Percentiles rank a stretch among this genome's conserved stretches.
Conservation (phyloP, 495 filamentous ascomycete species). For the Lasiosphaeriaceae sp. region DNA sequence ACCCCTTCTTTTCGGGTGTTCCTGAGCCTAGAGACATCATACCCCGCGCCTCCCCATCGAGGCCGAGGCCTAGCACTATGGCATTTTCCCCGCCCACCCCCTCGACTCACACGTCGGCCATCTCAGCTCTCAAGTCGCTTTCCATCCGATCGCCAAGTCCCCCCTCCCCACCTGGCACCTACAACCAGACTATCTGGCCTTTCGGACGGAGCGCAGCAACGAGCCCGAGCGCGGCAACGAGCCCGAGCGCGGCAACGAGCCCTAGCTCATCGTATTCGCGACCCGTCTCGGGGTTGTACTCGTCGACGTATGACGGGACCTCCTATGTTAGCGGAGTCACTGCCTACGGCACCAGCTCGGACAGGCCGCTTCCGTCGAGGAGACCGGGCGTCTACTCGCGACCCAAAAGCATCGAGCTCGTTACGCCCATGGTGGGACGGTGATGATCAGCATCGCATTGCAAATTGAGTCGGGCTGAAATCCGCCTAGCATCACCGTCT, state of each 20-base stretch:
- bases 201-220: constrained; percentile 41
- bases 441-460: constrained; percentile 12
- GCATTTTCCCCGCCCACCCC: constrained; percentile 41
- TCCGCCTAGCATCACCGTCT: not conserved
- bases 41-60: constrained; percentile 48
- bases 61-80: constrained; percentile 39
- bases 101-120: constrained; percentile 36
- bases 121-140: constrained; percentile 42
- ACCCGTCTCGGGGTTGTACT: constrained; percentile 31
- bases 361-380: constrained; percentile 42
- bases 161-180: constrained; percentile 35
- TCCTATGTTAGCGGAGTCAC: constrained; percentile 26
- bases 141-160: constrained; percentile 45
- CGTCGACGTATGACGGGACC: constrained; percentile 45
- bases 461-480: not conserved
- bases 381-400: constrained; percentile 42
- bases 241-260: constrained; percentile 43
- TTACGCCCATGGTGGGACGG: constrained; percentile 46
- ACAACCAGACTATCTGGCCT: constrained; percentile 38
- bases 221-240: constrained; percentile 42
- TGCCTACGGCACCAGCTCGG: constrained; percentile 29
- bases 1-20: constrained; percentile 35
- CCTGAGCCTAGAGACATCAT: constrained; percentile 48
- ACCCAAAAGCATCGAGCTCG: constrained; percentile 49
- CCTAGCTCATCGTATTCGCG: constrained; percentile 45